Evolutionary conservation across 148 eudicot species (phyloP).

Genomic region (Pharnaceum exiguum): DNA sequence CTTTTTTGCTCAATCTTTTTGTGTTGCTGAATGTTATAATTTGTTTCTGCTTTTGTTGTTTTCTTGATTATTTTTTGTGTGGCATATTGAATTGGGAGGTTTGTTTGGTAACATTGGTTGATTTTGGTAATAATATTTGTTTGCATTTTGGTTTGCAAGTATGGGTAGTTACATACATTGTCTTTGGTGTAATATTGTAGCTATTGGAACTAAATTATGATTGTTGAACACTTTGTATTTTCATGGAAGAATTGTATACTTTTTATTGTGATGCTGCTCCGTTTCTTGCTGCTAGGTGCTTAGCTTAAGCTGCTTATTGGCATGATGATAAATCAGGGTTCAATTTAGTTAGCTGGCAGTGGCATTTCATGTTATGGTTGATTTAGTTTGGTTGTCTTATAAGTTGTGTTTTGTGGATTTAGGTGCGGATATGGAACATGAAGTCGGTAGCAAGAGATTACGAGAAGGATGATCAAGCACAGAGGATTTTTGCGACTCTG

Average conservation of each 20-base stretch:
- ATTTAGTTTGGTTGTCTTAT: background rate
- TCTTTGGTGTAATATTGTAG: too few species aligned
- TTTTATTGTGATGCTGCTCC: background rate
- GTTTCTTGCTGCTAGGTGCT: background rate
- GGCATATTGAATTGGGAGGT: background rate
- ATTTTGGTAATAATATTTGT: background rate
- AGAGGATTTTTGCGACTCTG: constrained; percentile 82
- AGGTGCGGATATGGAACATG: constrained; percentile 96
- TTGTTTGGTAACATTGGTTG: background rate
- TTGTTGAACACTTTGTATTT: background rate
- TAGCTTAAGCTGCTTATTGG: background rate
- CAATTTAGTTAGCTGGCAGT: too few species aligned
- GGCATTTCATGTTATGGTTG: too few species aligned
- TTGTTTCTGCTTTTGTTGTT: background rate
- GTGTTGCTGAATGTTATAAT: background rate
- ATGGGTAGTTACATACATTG: background rate
- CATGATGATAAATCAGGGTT: background rate
- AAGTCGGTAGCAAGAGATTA: constrained; percentile 58
- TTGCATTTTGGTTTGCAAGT: background rate
- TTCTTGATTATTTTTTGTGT: background rate
- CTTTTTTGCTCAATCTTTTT: background rate
- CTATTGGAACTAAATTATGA: background rate
- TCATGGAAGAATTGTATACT: background rate
- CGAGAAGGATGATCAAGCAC: constrained; percentile 50
- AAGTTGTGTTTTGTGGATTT: constrained; percentile 21